Evolutionary conservation across 2,329 filamentous ascomycete species (phyloP), one percentile per base, ranked within the genome.

Genomic region (Ceratocystis ficicola): DNA sequence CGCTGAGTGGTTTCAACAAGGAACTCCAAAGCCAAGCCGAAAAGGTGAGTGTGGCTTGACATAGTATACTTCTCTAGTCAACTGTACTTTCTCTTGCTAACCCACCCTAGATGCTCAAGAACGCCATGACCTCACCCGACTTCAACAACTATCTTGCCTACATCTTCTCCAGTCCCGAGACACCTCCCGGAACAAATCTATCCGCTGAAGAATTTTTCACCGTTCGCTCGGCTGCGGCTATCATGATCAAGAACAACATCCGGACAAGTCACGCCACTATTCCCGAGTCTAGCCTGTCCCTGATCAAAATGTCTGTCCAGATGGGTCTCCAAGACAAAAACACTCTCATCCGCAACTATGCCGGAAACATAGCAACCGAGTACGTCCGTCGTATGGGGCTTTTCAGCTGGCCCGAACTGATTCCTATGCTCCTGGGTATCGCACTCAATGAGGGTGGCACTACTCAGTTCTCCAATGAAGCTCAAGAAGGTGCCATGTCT

Each of bases 91-190:
- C 46, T 48, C 36, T 28, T 30, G 50, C 50, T 46, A 17, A 28
- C 25, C 44, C 30, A n/a, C n/a, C 20, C 15, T 72, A 97, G 94
- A 95, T 97, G 90, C 89, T 99, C 71, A 81, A 85, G 70, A 89
- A 95, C 78, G 94, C 93, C 68, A 95, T 90, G 74, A 78, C 81
- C 64, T 94, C 89, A 10, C 92, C 92, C 62, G 93, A 97, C 75
- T 89, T 96, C 79, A 93, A 95, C 79, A 97, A 97, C 77, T 99
- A 99, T 76, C 86, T 99, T 57, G 89, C 90, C 71, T 96, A 89
- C 76, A 83, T 99, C 69, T 90, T 95, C 76, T 90, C 89, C 68
- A 90, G 83, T 71, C 75, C 84, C 66, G 81, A 85, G 69, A 78
- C 81, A 63, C 84, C 88, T 60, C 76, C 79, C 66, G 85, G 80